Evolutionary conservation across 805 yeast species (phyloP).

Genomic region (Phaffomyces thermotolerans): DNA sequence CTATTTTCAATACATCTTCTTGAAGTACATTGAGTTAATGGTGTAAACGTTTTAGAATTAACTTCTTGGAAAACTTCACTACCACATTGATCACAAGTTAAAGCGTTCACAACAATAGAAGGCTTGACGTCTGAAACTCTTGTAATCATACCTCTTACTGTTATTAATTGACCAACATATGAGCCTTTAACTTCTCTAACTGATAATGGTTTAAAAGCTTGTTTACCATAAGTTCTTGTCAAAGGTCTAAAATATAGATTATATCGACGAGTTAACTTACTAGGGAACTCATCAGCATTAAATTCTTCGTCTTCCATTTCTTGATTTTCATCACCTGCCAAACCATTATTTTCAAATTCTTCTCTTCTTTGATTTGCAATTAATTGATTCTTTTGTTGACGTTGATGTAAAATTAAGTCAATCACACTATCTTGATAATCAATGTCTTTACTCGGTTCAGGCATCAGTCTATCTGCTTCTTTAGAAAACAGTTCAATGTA

Average conservation of each 20-base stretch:
- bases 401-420: slow-evolving; percentile 87
- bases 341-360: slow-evolving; percentile 41
- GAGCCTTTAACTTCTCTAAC: slow-evolving; percentile 87
- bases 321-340: slow-evolving; percentile 20
- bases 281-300: slow-evolving; percentile 59
- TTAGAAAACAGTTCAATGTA: slow-evolving; percentile 70
- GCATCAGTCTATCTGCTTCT: slow-evolving; percentile 76
- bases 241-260: slow-evolving; percentile 81
- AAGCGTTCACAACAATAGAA: slow-evolving; percentile 81
- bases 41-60: slow-evolving; percentile 72
- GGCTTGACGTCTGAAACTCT: slow-evolving; percentile 97
- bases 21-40: slow-evolving; percentile 83
- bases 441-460: slow-evolving; percentile 76
- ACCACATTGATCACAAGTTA: slow-evolving; percentile 97
- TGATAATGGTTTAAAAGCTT: slow-evolving; percentile 50
- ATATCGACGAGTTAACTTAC: slow-evolving; percentile 82
- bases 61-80: slow-evolving; percentile 96
- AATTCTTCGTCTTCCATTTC: slow-evolving; percentile 23
- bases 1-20: slow-evolving; percentile 70
- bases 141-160: slow-evolving; percentile 90
- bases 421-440: slow-evolving; percentile 81
- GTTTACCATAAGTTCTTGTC: slow-evolving; percentile 29
- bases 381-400: slow-evolving; percentile 75
- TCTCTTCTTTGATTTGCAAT: slow-evolving; percentile 59
- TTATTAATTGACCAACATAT: slow-evolving; percentile 78